Base-by-base conservation (phyloP, 192 early-diverging fungal species). In the Podila horticola region DNA sequence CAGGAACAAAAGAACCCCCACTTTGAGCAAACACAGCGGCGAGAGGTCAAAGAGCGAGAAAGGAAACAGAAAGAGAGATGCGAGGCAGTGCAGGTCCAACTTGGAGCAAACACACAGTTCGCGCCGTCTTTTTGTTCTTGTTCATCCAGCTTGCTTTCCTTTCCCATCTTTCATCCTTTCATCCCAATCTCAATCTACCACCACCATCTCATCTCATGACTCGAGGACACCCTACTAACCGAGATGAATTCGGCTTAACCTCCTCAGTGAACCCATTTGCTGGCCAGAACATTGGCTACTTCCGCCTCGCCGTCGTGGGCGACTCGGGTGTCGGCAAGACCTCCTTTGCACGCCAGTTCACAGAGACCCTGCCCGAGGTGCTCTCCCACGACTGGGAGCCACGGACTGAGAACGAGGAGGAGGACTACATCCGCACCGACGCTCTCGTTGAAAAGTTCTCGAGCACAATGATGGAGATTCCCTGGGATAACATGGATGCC, bases 401-500 rank as follows among this genome's bases (percentile, higher is more conserved):
- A 1, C 9, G 68, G 49, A 61, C 52, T 20, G 50, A 62, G 13
- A 38, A 65, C 0, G 62, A 65, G 12, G 76, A 68, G 0, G 60
- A 73, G 7, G 76, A 81, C 20, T 72, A 81, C 28, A n/a, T 5
- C 12, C 77, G 57, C 19, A 81, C 77, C 9, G 52, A 58, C 5
- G 63, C 29, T 4, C 34, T 81, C 29, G 62, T 66, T 3, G 77
- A 81, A 73, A 69, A 69, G 67, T 81, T 65, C 51, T 72, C 77
- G n/a, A 81, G 77, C 49, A 81, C 77, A 13, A 81, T 81, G 77
- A 81, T 81, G 77, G 77, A 81, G 71, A 81, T 81, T 52, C 77
- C 77, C 15, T 81, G 77, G 77, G 77, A 81, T 29, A 81, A 81
- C 31, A 81, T 81, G 71, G 77, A 81, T 19, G 63, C 70, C 19